A percentile compares a stretch with the other conserved stretches of the same genome.
Conservation (phyloP, 2,329 filamentous ascomycete genomes). For the Exophiala phaeomuriformis region DNA sequence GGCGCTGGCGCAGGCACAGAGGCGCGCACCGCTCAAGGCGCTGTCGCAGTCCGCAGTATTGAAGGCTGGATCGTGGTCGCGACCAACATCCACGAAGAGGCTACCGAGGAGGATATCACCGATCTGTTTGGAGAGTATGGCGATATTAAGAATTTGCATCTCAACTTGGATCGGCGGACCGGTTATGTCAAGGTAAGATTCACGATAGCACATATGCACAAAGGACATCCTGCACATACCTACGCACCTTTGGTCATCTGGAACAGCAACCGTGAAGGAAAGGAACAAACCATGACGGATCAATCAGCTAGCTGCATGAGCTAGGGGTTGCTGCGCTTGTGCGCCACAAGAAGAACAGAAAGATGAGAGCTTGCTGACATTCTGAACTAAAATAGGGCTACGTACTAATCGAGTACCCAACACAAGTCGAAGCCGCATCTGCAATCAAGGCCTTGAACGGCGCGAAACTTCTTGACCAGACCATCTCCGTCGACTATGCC, state of each 20-base stretch:
- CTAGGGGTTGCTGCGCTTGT: not conserved
- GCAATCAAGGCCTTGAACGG: slow-evolving; percentile 57
- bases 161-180: slow-evolving; percentile 59
- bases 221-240: too few species aligned
- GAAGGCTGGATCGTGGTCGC: slow-evolving; percentile 64
- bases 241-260: too few species aligned
- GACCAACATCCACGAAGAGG: slow-evolving; percentile 62
- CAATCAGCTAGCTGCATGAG: too few species aligned
- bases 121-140: slow-evolving; percentile 61
- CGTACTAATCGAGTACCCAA: slow-evolving; percentile 59
- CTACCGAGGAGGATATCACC: slow-evolving; percentile 59
- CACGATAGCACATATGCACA: not conserved
- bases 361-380: not conserved
- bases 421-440: slow-evolving; percentile 54
- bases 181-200: slow-evolving; percentile 58
- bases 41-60: slow-evolving; percentile 57
- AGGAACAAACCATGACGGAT: too few species aligned
- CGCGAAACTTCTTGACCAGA: slow-evolving; percentile 57
- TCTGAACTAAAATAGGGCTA: slow-evolving; percentile 47
- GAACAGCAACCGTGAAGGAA: too few species aligned
- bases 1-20: slow-evolving; percentile 31
- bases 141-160: slow-evolving; percentile 60
- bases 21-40: slow-evolving; percentile 39
- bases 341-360: not conserved
- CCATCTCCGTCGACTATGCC: slow-evolving; percentile 58